Conservation (phyloP, 2,329 filamentous ascomycete genomes). For the Cladophialophora psammophila region DNA sequence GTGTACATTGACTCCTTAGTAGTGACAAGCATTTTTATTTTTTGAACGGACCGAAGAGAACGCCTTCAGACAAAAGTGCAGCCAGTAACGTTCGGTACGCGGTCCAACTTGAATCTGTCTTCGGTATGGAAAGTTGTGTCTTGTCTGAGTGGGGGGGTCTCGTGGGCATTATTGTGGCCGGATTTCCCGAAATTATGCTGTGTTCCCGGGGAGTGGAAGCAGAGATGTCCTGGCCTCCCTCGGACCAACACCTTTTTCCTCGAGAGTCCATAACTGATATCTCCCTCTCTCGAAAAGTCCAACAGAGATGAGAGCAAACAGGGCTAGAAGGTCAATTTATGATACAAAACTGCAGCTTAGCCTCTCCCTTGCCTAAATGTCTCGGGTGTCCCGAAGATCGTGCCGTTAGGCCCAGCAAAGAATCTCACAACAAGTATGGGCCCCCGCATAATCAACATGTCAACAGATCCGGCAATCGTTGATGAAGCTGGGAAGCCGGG, state of each 20-base stretch:
- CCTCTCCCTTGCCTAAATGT: neutral
- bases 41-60: slow-evolving; percentile 20
- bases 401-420: neutral
- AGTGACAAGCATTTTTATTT: neutral
- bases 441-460: neutral
- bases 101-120: slow-evolving; percentile 14
- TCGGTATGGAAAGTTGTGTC: neutral
- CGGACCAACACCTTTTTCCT: neutral
- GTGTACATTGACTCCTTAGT: neutral
- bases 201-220: neutral
- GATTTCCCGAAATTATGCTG: neutral
- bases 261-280: neutral
- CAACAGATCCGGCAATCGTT: neutral
- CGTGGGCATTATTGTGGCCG: neutral
- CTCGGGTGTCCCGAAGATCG: neutral
- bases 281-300: neutral
- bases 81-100: slow-evolving; percentile 19
- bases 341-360: neutral
- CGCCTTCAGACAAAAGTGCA: slow-evolving; percentile 10
- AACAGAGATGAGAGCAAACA: neutral
- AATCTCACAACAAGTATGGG: neutral
- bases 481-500: neutral
- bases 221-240: neutral
- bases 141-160: neutral
- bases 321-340: neutral